A percentile compares a stretch with the other conserved stretches of the same genome.
These are phyloP conservation scores for Mycena leptocephala DNA, from an alignment of 768 basidiomycete species.

Conservation along the genomic window DNA sequence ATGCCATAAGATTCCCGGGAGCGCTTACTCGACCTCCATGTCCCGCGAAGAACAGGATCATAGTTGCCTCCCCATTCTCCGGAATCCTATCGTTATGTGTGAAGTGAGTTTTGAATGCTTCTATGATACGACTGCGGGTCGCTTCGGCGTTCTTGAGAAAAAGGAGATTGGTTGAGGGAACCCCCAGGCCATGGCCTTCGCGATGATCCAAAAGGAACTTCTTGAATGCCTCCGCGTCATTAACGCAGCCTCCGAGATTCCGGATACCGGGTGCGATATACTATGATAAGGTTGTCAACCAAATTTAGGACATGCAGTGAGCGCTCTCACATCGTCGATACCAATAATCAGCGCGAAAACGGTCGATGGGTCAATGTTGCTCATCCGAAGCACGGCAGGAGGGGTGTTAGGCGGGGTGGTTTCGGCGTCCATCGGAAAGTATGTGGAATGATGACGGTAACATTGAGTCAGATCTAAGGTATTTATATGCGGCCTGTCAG, in stretches of 20 bases:
- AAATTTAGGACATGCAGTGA: background rate
- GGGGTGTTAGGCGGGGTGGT: too few relatives aligned
- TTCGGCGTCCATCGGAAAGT: too few relatives aligned
- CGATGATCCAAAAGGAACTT: background rate
- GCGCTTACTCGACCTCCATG: background rate
- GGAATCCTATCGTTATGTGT: background rate
- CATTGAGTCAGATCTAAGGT: too few relatives aligned
- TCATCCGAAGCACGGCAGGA: too few relatives aligned
- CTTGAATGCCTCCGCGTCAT: background rate
- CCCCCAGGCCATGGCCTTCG: background rate
- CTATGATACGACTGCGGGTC: background rate
- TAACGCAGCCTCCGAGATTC: background rate
- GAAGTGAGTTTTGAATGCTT: background rate
- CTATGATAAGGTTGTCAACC: background rate
- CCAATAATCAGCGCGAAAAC: background rate
- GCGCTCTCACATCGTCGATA: background rate
- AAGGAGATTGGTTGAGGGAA: background rate
- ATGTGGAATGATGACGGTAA: too few relatives aligned
- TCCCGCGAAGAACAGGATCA: conserved; percentile 9
- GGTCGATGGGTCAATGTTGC: too few relatives aligned
- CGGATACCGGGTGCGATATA: background rate
- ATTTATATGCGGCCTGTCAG: too few relatives aligned
- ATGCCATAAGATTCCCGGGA: background rate
- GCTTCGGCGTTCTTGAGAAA: background rate
- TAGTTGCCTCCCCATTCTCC: background rate